phyloP scores from a whole-genome alignment of 108 stramenopile species.

The Fistulifera solaris region DNA sequence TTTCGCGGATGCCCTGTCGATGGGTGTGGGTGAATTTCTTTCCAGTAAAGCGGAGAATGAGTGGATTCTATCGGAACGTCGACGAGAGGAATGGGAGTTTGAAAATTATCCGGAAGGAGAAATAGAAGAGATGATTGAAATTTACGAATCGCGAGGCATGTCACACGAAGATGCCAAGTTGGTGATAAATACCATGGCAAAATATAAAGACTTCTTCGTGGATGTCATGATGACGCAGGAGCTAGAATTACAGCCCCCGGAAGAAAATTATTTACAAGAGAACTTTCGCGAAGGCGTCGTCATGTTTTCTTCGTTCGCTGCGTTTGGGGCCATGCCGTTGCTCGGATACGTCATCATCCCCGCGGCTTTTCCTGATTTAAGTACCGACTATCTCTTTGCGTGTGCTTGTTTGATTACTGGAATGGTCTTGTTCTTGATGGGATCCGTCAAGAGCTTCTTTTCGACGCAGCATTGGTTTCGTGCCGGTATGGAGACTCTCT shows the following conservation, averaged over 20 bases:
- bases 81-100: slow-evolving; percentile 92
- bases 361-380: slow-evolving; percentile 40
- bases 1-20: slow-evolving; percentile 93
- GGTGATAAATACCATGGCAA: slow-evolving; percentile 87
- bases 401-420: slow-evolving; percentile 79
- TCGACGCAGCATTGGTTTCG: slow-evolving; percentile 66
- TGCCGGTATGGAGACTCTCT: slow-evolving; percentile 82
- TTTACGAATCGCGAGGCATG: slow-evolving; percentile 74
- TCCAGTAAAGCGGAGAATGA: slow-evolving; percentile 93
- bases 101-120: slow-evolving; percentile 93
- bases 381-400: slow-evolving; percentile 45
- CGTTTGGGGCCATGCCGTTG: slow-evolving; percentile 83
- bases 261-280: slow-evolving; percentile 75
- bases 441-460: slow-evolving; percentile 88
- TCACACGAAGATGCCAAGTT: slow-evolving; percentile 61
- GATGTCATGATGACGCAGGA: slow-evolving; percentile 97
- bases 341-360: slow-evolving; percentile 84
- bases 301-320: slow-evolving; percentile 88
- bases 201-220: slow-evolving; percentile 96
- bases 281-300: slow-evolving; percentile 83
- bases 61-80: slow-evolving; percentile 84
- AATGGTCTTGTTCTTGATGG: slow-evolving; percentile 74
- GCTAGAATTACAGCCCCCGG: slow-evolving; percentile 89
- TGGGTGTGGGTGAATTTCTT: slow-evolving; percentile 98
- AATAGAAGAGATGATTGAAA: slow-evolving; percentile 90